Evolutionary conservation across 352 stramenopile genomes (phyloP).

Genomic region (Phytophthora litchii): DNA sequence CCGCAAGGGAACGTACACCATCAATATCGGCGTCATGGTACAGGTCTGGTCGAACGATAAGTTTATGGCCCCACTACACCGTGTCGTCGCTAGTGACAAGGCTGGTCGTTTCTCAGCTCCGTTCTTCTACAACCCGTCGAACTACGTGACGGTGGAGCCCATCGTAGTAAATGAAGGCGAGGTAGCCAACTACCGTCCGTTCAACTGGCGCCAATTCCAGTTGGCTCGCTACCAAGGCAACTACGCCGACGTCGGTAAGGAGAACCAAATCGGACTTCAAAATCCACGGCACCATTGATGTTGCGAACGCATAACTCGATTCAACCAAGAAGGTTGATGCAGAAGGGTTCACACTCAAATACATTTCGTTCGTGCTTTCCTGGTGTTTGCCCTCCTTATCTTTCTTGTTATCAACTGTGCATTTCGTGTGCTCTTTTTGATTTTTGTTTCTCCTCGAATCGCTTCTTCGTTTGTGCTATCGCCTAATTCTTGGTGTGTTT

Average conservation of each 20-base stretch:
- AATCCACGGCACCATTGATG: constrained; percentile 4
- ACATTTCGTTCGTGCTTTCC: constrained; percentile 24
- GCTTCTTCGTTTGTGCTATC: constrained; percentile 29
- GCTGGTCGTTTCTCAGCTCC: constrained; percentile 48
- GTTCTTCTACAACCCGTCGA: constrained; percentile 71
- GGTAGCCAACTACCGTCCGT: constrained; percentile 70
- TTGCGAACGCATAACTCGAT: constrained; percentile 1
- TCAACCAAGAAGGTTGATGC: too few species aligned
- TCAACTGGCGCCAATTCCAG: constrained; percentile 65
- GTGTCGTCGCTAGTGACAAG: constrained; percentile 41
- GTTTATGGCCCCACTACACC: constrained; percentile 56
- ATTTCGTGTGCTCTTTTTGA: constrained; percentile 35
- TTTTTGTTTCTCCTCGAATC: constrained; percentile 17
- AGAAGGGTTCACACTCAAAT: constrained; percentile 28
- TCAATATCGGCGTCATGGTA: constrained; percentile 71
- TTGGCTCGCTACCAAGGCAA: constrained; percentile 4
- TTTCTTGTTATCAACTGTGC: constrained; percentile 32
- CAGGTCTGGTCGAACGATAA: constrained; percentile 63
- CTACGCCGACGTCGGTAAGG: constrained; percentile 5
- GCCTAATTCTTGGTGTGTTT: constrained; percentile 36
- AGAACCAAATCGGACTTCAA: constrained; percentile 18
- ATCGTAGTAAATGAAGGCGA: constrained; percentile 42
- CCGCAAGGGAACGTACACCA: constrained; percentile 50
- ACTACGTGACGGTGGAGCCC: constrained; percentile 53
- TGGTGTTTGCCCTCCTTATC: constrained; percentile 10